These are phyloP conservation scores for Ceratobasidium sp. DNA, from an alignment of 1,284 basidiomycete species.

Conservation along the genomic window DNA sequence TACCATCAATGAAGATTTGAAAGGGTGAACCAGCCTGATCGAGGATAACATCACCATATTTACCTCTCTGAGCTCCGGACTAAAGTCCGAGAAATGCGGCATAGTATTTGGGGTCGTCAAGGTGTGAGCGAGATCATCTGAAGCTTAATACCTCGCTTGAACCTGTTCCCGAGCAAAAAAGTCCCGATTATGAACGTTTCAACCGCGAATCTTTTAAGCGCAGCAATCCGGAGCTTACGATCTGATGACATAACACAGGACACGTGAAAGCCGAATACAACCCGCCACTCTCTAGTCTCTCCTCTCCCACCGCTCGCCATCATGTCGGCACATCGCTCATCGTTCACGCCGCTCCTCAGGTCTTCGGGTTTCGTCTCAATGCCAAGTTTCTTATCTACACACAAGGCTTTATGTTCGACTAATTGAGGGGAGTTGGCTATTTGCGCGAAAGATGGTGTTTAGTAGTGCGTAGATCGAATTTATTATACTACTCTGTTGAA, in stretches of 20 bases:
- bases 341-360: constrained; percentile 87
- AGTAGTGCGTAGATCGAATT: constrained; percentile 69
- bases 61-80: too few species aligned
- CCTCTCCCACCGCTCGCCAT: neutral
- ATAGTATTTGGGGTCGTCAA: too few species aligned
- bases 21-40: too few species aligned
- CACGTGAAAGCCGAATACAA: constrained; percentile 20
- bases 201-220: too few species aligned
- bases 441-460: constrained; percentile 75
- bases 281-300: neutral
- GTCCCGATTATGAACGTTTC: too few species aligned
- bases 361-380: constrained; percentile 85
- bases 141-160: too few species aligned
- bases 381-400: constrained; percentile 60
- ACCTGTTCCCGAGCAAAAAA: too few species aligned
- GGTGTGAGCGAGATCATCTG: too few species aligned
- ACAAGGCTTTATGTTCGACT: neutral
- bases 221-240: too few species aligned
- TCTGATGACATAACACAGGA: constrained; percentile 1
- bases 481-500: neutral
- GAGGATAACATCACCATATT: too few species aligned
- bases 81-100: too few species aligned
- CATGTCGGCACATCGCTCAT: constrained; percentile 64
- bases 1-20: too few species aligned
- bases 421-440: neutral